Base-by-base conservation (phyloP, 2,329 filamentous ascomycete species). In the Polytolypa hystricis region DNA sequence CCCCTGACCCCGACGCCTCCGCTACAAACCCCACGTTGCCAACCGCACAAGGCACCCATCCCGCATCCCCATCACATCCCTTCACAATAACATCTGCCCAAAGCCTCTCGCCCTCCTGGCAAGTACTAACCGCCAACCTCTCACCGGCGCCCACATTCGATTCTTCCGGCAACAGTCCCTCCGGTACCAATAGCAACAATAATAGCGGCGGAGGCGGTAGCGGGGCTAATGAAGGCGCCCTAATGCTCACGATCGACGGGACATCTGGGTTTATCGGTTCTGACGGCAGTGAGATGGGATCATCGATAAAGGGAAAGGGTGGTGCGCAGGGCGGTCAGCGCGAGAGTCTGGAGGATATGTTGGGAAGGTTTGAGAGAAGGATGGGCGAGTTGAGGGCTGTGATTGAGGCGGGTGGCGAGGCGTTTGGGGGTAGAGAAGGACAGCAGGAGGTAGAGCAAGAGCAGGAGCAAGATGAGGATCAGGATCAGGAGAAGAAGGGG, bases 81-180 rank as follows among this genome's bases (percentile, higher is more conserved):
- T 65, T 60, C 37, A 65, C 60, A 1, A 73, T 96, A 1, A 65
- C 73, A 0, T 76, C 74, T 39, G 81, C 83, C 1, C 76, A 81
- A 28, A 86, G 80, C 43, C 63, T 95, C 9, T 81, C 76, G 6
- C 64, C 78, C 0, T 73, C 80, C 33, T 96, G 89, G 79, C 77
- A 81, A 49, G 67, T 80, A 10, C 61, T 75, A 21, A 60, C 62
- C 11, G 69, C 71, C 0, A 60, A 60, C 7, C 58, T 81, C 7
- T 61, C 64, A 5, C 64, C 66, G 7, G 79, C 79, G 11, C 79
- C 79, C 1, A 79, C 73, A 2, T 81, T 77, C 53, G 73, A 74
- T 33, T 42, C 44, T 12, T 37, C 44, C 18, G 18, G 12, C 29
- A 67, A 66, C 29, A 64, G 60, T 17, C 73, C 76, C 31, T 29